phyloP scores from a whole-genome alignment of 805 yeast genomes.

The Cyberlindnera maritima region DNA sequence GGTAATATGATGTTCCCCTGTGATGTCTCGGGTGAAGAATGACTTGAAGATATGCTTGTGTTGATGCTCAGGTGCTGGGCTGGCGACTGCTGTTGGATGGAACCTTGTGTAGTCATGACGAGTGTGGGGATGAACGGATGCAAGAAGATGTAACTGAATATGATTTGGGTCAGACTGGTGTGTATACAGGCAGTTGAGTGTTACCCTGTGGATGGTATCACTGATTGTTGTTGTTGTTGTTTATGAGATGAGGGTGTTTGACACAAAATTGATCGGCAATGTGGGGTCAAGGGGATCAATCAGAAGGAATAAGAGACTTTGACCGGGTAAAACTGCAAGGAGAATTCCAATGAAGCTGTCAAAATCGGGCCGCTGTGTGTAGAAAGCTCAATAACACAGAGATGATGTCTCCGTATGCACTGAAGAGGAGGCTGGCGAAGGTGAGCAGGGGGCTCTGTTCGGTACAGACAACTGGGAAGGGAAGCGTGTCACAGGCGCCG shows the following conservation, averaged over 20 bases:
- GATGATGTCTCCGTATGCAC: not conserved
- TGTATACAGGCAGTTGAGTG: too few relatives aligned
- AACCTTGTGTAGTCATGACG: constrained; percentile 9
- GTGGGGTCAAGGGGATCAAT: not conserved
- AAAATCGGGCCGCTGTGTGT: not conserved
- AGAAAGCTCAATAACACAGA: not conserved
- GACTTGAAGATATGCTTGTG: constrained; percentile 19
- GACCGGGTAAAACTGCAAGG: not conserved
- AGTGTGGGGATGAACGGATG: constrained; percentile 1
- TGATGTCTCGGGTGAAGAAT: constrained; percentile 24
- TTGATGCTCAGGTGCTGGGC: constrained; percentile 13
- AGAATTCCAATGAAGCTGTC: not conserved
- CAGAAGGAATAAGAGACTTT: not conserved
- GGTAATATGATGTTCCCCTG: constrained; percentile 13
- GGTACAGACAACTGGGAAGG: not conserved
- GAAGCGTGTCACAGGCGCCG: constrained; percentile 1
- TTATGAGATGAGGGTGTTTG: not conserved
- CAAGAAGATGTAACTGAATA: not conserved
- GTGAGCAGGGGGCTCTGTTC: not conserved
- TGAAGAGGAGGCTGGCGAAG: not conserved
- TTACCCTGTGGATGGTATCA: too few relatives aligned
- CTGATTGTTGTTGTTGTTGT: too few relatives aligned
- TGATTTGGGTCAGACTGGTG: too few relatives aligned
- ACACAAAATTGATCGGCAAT: constrained; percentile 2
- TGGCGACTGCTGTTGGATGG: constrained; percentile 10